Base-by-base conservation (phyloP, 805 yeast species). In the Scheffersomyces coipomensis region DNA sequence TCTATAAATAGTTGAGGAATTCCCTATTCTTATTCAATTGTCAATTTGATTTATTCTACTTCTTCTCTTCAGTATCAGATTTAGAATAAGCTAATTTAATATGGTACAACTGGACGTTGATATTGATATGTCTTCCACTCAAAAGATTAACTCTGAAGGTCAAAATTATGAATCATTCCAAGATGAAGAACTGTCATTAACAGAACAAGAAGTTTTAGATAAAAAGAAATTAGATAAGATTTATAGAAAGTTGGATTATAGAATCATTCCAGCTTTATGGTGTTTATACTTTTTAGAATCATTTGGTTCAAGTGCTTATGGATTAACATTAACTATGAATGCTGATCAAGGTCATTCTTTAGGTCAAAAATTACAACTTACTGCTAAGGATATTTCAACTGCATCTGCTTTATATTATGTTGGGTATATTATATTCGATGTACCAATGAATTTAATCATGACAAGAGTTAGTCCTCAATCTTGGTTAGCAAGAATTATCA, bases 261-360 rank as follows among this genome's bases (percentile, higher is more conserved):
- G 95, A 38, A 85, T 86, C 51, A 83, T 87, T 42, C 95, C 95
- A 3, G 89, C 91, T 0, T 65, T 87, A 40, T 87, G 95, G 95
- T 66, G 78, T 33, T 62, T 87, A 34, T 87, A 87, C 57, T 87
- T 87, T 53, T 64, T 88, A 37, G 79, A 89, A 1, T 85, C 95
- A 1, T 86, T 84, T 56, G 95, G 93, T 1, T 71, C 81, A 3
- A 78, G 79, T 22, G 85, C 86, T 13, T 88, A 84, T 51, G 95
- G 95, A 45, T 76, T 80, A 45, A 75, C 95, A 0, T 68, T 87
- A 43, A 87, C 95, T 6, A 87, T 87, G 95, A 87, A 87, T 62
- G 52, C 56, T 23, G 73, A 66, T 19, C 61, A 56, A 23, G 79
- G 80, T 7, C 89, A 87, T 50, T 83, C 93, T 0, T 60, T 86